Percentiles rank a stretch among this genome's conserved stretches.
These are phyloP conservation scores for Alternaria hordeiaustralica DNA, from an alignment of 2,329 filamentous ascomycete species.

Conservation along the genomic window DNA sequence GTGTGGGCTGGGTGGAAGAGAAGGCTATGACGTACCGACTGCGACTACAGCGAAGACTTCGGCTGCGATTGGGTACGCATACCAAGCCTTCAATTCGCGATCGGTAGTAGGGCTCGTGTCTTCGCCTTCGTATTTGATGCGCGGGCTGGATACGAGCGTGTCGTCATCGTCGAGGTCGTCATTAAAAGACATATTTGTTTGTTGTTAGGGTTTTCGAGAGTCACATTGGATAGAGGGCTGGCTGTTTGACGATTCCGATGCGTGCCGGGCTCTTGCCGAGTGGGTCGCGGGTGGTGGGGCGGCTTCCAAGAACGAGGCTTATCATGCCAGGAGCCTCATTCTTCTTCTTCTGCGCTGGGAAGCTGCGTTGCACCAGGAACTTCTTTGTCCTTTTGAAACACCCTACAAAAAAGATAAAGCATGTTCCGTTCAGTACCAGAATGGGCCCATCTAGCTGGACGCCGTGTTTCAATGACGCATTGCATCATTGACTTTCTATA, in stretches of 20 bases:
- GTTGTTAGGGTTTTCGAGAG: background rate
- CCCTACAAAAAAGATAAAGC: background rate
- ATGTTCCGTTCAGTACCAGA: background rate
- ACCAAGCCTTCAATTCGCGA: constrained; percentile 87
- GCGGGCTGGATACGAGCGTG: background rate
- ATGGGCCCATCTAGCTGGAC: background rate
- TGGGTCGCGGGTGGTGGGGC: background rate
- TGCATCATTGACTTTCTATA: background rate
- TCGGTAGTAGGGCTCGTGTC: constrained; percentile 74
- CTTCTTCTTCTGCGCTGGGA: background rate
- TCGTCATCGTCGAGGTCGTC: constrained; percentile 9
- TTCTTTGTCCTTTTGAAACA: background rate
- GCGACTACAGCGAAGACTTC: constrained; percentile 93
- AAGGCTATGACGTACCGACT: constrained; percentile 63
- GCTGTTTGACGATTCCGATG: constrained; percentile 1
- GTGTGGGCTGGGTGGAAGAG: background rate
- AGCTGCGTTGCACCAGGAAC: background rate
- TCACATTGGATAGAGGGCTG: background rate
- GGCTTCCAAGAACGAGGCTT: background rate
- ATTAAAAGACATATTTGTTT: constrained; percentile 20
- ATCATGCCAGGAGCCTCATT: background rate
- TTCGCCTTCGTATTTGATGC: constrained; percentile 34
- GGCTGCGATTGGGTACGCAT: constrained; percentile 86
- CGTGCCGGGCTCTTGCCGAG: constrained; percentile 3
- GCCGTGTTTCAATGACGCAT: background rate